Percentiles rank a stretch among this genome's conserved stretches.
Conservation (phyloP, 306 rosid species). For the Albizia julibrissin region DNA sequence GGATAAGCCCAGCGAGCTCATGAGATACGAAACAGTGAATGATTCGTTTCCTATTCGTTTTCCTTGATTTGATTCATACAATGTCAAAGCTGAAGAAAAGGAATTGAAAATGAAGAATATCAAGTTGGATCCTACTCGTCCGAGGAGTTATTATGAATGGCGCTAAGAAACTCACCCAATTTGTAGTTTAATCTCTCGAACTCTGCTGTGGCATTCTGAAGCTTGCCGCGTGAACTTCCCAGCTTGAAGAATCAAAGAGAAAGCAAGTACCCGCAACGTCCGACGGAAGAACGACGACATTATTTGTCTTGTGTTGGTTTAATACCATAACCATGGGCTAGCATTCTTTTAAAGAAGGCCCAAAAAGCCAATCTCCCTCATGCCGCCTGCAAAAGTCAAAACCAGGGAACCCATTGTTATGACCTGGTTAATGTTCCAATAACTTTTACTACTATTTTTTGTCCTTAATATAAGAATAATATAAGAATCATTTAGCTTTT, state of each 20-base stretch:
- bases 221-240: neutral
- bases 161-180: neutral
- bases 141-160: neutral
- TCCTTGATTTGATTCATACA: neutral
- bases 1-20: neutral
- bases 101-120: neutral
- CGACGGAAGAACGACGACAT: neutral
- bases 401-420: too few species aligned
- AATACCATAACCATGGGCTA: too few species aligned
- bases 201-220: neutral
- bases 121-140: neutral
- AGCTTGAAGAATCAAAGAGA: neutral
- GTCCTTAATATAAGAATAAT: too few species aligned
- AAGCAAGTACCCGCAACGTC: too few species aligned
- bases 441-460: too few species aligned
- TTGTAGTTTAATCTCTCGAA: neutral
- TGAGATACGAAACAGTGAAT: neutral
- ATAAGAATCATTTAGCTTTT: too few species aligned
- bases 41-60: neutral
- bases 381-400: too few species aligned
- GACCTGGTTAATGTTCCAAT: too few species aligned
- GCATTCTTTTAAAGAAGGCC: too few species aligned
- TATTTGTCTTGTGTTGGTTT: neutral
- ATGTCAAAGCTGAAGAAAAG: neutral
- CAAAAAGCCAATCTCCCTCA: too few species aligned